Conservation (phyloP, 257 asterid species). For the Linaria vulgaris region DNA sequence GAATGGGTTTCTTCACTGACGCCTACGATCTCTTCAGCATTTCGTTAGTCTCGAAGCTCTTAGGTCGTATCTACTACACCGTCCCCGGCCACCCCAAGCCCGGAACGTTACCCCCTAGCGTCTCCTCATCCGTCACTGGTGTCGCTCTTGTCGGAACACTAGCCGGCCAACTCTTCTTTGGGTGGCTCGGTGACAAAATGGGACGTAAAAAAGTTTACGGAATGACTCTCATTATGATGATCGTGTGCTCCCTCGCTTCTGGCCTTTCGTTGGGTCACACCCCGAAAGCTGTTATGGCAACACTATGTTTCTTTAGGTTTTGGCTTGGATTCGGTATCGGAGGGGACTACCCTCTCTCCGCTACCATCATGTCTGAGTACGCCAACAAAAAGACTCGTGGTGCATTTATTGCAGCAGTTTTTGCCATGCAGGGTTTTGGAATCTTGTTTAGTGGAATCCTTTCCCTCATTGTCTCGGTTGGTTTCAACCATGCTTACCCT, state of each 20-base stretch:
- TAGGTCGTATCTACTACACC: slow-evolving; percentile 20
- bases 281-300: slow-evolving; percentile 17
- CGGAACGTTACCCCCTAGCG: neutral
- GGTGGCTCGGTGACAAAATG: slow-evolving; percentile 23
- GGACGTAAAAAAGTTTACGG: slow-evolving; percentile 21
- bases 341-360: slow-evolving; percentile 20
- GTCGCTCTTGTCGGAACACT: slow-evolving; percentile 24
- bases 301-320: slow-evolving; percentile 22
- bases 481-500: neutral
- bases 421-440: slow-evolving; percentile 25
- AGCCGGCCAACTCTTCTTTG: slow-evolving; percentile 19
- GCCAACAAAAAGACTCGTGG: slow-evolving; percentile 26
- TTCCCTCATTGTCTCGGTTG: neutral
- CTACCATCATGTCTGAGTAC: slow-evolving; percentile 20
- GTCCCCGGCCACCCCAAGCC: neutral
- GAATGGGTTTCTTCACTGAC: slow-evolving; percentile 23
- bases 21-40: slow-evolving; percentile 22
- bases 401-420: slow-evolving; percentile 17
- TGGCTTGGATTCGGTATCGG: slow-evolving; percentile 28
- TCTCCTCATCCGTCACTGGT: slow-evolving; percentile 2
- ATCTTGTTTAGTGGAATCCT: slow-evolving; percentile 12
- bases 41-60: slow-evolving; percentile 5
- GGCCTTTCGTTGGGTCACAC: slow-evolving; percentile 14
- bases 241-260: slow-evolving; percentile 13
- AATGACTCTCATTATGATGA: slow-evolving; percentile 13